Evolutionary conservation across 1,284 basidiomycete genomes (phyloP), one percentile per base, ranked within the genome.

Genomic region (Trichosporon ovoides): DNA sequence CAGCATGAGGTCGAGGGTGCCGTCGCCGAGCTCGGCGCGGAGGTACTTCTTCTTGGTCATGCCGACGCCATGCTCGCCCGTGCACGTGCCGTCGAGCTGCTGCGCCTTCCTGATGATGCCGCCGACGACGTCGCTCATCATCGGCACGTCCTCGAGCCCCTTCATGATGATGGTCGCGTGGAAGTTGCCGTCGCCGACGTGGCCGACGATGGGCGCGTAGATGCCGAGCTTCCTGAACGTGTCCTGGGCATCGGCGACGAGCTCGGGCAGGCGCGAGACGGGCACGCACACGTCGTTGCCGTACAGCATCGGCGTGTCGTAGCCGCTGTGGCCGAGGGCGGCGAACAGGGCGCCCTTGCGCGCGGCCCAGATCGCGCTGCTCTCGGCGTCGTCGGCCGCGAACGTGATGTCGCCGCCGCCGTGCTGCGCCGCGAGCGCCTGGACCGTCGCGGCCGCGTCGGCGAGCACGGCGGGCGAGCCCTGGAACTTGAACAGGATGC

Each of bases 401-500:
- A 90, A 81, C 57, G 82, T 79, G 62, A 89, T 87, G 1, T 83
- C 83, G 1, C 80, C 81, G 2, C 85, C 86, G 0, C 86, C 85
- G 65, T 91, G 81, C 63, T 81, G 81, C 68, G 82, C 79, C 4
- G 83, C 82, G 40, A 91, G 81, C 31, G 77, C 73, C 62, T 83
- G 73, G 38, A 85, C 85, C 12, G 84, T 80, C 19, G 79, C 79
- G 1, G 86, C 84, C 0, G 86, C 84, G 36, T 52, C 20, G 33
- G 34, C 33, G 40, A 22, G n/a, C 13, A 7, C 12, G n/a, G 33
- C 36, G 20, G 63, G 66, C 50, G 48, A 72, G 68, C 88, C 88
- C 73, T 90, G 88, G 66, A 92, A 85, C 74, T 92, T 93, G 81
- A 93, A 86, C 80, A 91, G 91, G 18, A 93, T 81, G 35, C 83